These are phyloP conservation scores for Prunella vulgaris DNA, from an alignment of 257 asterid species.

Conservation along the genomic window DNA sequence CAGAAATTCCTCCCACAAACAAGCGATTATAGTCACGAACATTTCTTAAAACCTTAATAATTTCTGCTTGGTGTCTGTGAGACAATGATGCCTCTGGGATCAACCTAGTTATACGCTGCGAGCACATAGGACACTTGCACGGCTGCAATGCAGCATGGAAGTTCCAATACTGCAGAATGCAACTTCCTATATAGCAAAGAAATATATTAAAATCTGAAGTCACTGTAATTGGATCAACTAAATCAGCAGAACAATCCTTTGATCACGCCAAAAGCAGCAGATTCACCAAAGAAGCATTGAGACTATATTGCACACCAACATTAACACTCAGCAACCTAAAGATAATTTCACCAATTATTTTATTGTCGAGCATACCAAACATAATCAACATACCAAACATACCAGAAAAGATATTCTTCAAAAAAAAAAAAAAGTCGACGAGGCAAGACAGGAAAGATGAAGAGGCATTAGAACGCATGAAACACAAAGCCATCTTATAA, in stretches of 20 bases:
- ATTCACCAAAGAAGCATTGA: neutral
- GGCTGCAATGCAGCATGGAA: conserved; percentile 58
- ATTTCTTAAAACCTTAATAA: conserved; percentile 38
- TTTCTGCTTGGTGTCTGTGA: conserved; percentile 38
- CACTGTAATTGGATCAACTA: neutral
- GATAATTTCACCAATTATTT: neutral
- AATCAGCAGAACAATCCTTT: neutral
- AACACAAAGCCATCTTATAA: neutral
- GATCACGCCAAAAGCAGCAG: neutral
- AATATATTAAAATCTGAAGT: neutral
- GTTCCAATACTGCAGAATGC: conserved; percentile 81
- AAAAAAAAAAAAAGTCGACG: neutral
- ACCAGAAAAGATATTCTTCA: neutral
- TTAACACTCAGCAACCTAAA: neutral
- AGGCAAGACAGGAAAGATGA: neutral
- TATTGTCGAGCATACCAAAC: neutral
- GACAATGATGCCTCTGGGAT: conserved; percentile 58
- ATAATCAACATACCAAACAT: neutral
- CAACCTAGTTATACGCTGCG: conserved; percentile 46
- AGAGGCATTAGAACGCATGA: neutral
- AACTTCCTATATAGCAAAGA: conserved; percentile 45
- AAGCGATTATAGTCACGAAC: conserved; percentile 64
- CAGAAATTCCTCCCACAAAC: conserved; percentile 60
- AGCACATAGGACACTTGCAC: conserved; percentile 89
- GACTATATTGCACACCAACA: neutral